Evolutionary conservation across 139 green algal genomes (phyloP), one percentile per base, ranked within the genome.

Genomic region (Tetradesmus lagerheimii): DNA sequence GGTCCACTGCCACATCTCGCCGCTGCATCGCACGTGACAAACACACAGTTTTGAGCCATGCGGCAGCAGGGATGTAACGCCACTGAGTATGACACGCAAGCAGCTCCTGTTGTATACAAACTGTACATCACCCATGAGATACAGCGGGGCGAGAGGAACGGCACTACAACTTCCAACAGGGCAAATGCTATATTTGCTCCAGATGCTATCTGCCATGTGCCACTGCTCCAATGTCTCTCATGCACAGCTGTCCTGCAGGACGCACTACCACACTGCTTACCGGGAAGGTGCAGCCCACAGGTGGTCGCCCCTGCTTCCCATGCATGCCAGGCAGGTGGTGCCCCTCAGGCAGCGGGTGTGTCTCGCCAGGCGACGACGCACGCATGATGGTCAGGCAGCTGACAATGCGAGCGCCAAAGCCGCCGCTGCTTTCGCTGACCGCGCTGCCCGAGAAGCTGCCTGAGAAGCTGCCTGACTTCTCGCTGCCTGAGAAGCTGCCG

Each of bases 371-470:
- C 31, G 75, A 84, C 5, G 86, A 90, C 3, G 74, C 50, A 20
- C 86, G 86, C 75, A 90, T 90, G 75, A 90, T 90, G 25, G 75
- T 41, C 43, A 90, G 47, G 75, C 86, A 90, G 86, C 86, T 85
- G 47, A 90, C 86, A 29, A 90, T 37, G 45, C 39, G 80, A 20
- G 53, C 47, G 34, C 45, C 86, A 39, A 90, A 64, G 71, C 86
- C 86, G 41, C 27, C 45, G 38, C 83, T 88, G 64, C 64, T 64
- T 29, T 77, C 38, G 64, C 83, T 88, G 4, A 5, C 39, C n/a
- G 27, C 38, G 43, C 83, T 88, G 62, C 38, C 81, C 38, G 81
- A 87, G 0, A 45, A 53, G 38, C 71, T 80, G 80, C 39, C 12
- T n/a, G n/a, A n/a, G n/a, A n/a, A n/a, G n/a, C n/a, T n/a, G n/a